Base-by-base conservation (phyloP, 257 asterid genomes). In the Solanum commersonii region DNA sequence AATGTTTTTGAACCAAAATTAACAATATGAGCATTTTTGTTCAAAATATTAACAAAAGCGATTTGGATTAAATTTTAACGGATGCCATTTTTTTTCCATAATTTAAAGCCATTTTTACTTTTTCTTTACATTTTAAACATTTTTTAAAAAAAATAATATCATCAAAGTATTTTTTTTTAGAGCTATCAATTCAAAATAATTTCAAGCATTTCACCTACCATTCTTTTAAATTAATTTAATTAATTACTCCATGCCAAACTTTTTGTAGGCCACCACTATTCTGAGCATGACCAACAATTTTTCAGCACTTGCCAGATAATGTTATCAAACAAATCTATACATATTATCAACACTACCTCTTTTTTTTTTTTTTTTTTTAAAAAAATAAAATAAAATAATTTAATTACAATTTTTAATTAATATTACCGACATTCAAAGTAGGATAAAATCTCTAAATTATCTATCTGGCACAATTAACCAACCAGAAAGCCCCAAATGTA, bases 231-330 rank as follows among this genome's bases (percentile, higher is more conserved):
- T 78, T 33, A 68, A 60, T 60, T 49, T 23, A 60, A 29, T 15
- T 7, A 68, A 71, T 23, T 56, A 52, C n/a, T 6, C 23, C 49
- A 71, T 86, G 34, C 83, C 83, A 40, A 86, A 86, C 65, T 70
- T 85, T 85, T 70, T 46, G 88, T 86, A 71, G 88, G 83, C 33
- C 83, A 86, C 71, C 84, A 71, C 85, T 8, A n/a, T 33, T 22
- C 33, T 10, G 38, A 12, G 49, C 33, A 70, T 44, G 18, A 20
- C 46, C 37, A 86, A 27, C 34, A 20, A 11, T 35, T 20, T 86
- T 68, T 44, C 83, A 73, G 42, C 42, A 68, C 67, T 65, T 73
- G 29, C 46, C 27, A 78, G 84, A 78, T 40, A 78, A 78, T 38
- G 60, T 20, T 71, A 29, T 70, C 10, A 31, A 11, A 34, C 14